Evolutionary conservation across 495 filamentous ascomycete genomes (phyloP).

Genomic region (Aspergillus bridgeri): DNA sequence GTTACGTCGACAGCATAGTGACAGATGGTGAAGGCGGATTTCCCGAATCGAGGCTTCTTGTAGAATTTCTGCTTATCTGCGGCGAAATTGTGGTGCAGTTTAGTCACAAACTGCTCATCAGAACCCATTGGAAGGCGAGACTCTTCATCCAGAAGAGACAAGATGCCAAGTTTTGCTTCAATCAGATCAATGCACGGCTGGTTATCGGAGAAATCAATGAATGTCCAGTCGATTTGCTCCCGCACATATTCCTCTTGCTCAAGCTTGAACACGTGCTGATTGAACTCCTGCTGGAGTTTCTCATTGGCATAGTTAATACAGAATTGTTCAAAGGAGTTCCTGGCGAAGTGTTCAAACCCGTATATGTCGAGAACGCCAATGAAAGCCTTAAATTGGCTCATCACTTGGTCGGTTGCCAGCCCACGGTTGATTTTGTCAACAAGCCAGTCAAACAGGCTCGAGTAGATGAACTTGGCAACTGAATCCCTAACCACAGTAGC

Average conservation of each 20-base stretch:
- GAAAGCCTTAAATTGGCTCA: conserved; percentile 81
- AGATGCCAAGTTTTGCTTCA: conserved; percentile 90
- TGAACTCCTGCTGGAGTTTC: conserved; percentile 99
- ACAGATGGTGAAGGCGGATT: conserved; percentile 96
- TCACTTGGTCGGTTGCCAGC: conserved; percentile 83
- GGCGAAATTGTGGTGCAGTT: conserved; percentile 92
- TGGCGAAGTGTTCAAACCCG: conserved; percentile 98
- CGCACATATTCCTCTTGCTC: conserved; percentile 98
- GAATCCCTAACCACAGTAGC: conserved; percentile 94
- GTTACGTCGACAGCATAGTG: conserved; percentile 99
- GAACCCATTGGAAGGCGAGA: conserved; percentile 95
- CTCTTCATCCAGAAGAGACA: conserved; percentile 93
- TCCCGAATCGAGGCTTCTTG: conserved; percentile 96
- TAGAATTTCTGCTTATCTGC: conserved; percentile 93
- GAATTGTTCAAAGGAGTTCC: conserved; percentile 99
- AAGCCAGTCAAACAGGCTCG: conserved; percentile 97
- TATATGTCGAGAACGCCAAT: conserved; percentile 99
- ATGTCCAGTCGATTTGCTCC: conserved; percentile 98
- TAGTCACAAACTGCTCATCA: conserved; percentile 96
- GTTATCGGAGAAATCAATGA: conserved; percentile 99
- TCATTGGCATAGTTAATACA: conserved; percentile 99
- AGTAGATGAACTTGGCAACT: conserved; percentile 98
- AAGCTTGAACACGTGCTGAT: conserved; percentile 99
- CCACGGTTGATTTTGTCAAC: conserved; percentile 92
- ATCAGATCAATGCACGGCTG: conserved; percentile 99